Evolutionary conservation across 805 yeast species (phyloP), one percentile per base, ranked within the genome.

Genomic region (Cyberlindnera euphorbiiphila): DNA sequence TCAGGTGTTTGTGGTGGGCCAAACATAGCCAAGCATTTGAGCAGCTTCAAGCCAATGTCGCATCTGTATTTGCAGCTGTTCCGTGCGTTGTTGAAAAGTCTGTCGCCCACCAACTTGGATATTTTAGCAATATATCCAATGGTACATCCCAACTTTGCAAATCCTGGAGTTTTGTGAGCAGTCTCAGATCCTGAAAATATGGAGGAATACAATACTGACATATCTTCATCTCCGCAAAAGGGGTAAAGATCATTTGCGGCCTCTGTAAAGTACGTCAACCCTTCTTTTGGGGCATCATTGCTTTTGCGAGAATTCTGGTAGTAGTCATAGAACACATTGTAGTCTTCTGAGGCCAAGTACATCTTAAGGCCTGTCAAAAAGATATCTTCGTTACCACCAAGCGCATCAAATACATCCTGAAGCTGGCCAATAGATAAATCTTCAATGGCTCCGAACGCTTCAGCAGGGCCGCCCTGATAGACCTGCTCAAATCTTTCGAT

Each of bases 361-460:
- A 9, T 17, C 10, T 40, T 28, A 9, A 40, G 31, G 2, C 34
- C 37, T 3, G 26, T 19, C 27, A 40, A 32, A 19, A 40, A 29
- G 8, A 36, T 7, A 9, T 18, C n/a, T 3, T 19, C 30, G 13
- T 32, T 29, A 4, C 33, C 36, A 7, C 25, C 25, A 6, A 39
- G 19, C 15, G 44, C 37, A 3, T 40, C 44, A 19, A 28, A 20
- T 6, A 36, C 35, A 17, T 42, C 43, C 4, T 21, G 14, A 20
- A 38, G 37, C 20, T 25, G 32, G 3, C 42, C 38, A 23, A 34
- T 12, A 4, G 39, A 38, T 7, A 36, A 15, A 10, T 32, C 36
- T 5, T 21, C n/a, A 17, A 28, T 17, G 1, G 29, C 32, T 4
- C 39, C 42, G 33, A 42, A 31, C 3, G 34, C 30, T 12, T 25